Conservation (phyloP, 768 basidiomycete genomes). For the Rossbeevera mucosa region DNA sequence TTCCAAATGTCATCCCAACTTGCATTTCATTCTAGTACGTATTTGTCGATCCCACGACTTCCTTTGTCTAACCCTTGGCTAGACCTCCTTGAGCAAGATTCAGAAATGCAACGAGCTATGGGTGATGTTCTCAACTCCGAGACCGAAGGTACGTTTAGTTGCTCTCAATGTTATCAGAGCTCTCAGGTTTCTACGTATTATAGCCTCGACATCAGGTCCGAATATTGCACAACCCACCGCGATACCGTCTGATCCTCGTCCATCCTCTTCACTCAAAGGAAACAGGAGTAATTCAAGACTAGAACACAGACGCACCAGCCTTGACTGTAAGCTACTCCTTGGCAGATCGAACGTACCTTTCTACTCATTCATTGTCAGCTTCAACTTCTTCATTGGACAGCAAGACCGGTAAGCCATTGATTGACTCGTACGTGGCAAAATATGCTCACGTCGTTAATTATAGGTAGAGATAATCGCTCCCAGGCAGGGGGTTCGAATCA, state of each 20-base stretch:
- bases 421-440: not conserved
- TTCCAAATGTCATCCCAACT: constrained; percentile 53
- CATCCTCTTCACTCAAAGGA: constrained; percentile 13
- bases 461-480: constrained; percentile 30
- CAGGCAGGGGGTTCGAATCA: constrained; percentile 29
- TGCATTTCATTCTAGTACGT: constrained; percentile 53
- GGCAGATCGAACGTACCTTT: not conserved
- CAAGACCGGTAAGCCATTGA: constrained; percentile 24
- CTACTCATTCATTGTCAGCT: constrained; percentile 19
- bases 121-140: constrained; percentile 52
- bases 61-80: constrained; percentile 2
- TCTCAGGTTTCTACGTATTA: not conserved
- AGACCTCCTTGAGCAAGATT: constrained; percentile 69
- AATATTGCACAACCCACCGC: constrained; percentile 3
- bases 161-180: not conserved
- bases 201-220: constrained; percentile 14
- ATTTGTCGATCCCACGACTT: not conserved
- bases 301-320: constrained; percentile 7
- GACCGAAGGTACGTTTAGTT: constrained; percentile 28
- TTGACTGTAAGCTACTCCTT: constrained; percentile 15
- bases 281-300: not conserved
- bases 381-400: constrained; percentile 20
- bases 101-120: constrained; percentile 67
- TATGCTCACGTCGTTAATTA: constrained; percentile 1
- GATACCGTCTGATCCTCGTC: constrained; percentile 8